Evolutionary conservation across 495 filamentous ascomycete species (phyloP).

Genomic region (Hypoxylon cercidicola): DNA sequence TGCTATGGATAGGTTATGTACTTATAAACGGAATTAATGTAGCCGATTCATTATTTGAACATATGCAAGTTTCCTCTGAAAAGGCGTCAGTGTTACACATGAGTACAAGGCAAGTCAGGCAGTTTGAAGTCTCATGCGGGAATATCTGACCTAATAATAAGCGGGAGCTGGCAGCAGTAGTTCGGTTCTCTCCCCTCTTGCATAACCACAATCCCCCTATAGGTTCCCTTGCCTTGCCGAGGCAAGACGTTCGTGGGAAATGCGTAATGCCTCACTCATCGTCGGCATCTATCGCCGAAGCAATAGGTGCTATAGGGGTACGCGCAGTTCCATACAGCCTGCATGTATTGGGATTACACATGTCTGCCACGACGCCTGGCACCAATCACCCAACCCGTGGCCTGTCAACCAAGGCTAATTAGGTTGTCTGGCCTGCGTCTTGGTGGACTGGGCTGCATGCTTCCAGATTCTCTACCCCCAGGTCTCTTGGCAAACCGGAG

Average conservation of each 20-base stretch:
- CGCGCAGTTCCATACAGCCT: slow-evolving; percentile 6
- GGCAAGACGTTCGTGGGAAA: slow-evolving; percentile 3
- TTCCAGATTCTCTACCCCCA: slow-evolving; percentile 20
- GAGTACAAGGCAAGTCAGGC: too few relatives aligned
- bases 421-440: slow-evolving; percentile 17
- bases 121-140: too few relatives aligned
- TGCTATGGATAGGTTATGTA: too few relatives aligned
- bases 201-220: neutral
- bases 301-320: slow-evolving; percentile 2
- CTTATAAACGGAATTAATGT: too few relatives aligned
- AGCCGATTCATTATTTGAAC: neutral
- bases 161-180: too few relatives aligned
- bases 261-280: slow-evolving; percentile 23
- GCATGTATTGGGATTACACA: slow-evolving; percentile 15
- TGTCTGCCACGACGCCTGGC: slow-evolving; percentile 19
- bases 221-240: slow-evolving; percentile 19
- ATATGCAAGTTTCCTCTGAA: neutral
- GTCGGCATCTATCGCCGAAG: slow-evolving; percentile 19
- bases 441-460: slow-evolving; percentile 27
- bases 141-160: too few relatives aligned
- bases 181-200: too few relatives aligned
- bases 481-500: slow-evolving; percentile 19
- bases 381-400: slow-evolving; percentile 35
- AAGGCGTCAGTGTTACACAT: neutral
- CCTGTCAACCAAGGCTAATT: slow-evolving; percentile 19